A percentile compares a stretch with the other conserved stretches of the same genome.
These are phyloP conservation scores for Trichosanthes cucumerina DNA, from an alignment of 306 rosid genomes.

Conservation along the genomic window DNA sequence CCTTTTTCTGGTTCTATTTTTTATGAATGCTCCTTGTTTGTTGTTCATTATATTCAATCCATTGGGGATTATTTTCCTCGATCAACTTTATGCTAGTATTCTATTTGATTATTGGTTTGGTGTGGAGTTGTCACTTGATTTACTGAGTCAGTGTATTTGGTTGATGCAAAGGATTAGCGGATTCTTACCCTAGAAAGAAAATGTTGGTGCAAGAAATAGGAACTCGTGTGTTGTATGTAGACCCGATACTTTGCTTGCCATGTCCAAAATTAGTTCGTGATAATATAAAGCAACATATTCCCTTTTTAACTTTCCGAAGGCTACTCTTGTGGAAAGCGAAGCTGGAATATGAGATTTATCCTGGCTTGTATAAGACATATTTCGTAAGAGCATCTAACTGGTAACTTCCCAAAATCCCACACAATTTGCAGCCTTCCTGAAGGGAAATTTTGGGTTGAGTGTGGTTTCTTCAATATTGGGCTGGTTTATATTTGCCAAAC, in stretches of 20 bases:
- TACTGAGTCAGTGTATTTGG: neutral
- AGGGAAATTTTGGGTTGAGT: neutral
- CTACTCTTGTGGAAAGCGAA: neutral
- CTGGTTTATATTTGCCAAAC: neutral
- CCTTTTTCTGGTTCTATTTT: neutral
- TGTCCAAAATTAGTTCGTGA: neutral
- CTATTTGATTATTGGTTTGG: neutral
- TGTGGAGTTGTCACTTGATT: neutral
- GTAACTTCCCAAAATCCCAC: neutral
- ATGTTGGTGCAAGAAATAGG: neutral
- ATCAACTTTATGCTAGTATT: neutral
- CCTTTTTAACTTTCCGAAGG: neutral
- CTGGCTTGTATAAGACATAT: neutral
- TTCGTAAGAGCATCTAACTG: neutral
- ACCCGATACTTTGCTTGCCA: neutral
- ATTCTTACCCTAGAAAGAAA: neutral
- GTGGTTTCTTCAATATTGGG: neutral
- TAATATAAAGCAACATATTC: neutral
- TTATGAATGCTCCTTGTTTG: neutral
- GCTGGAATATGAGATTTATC: neutral
- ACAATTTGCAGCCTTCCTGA: neutral
- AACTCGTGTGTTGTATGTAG: neutral
- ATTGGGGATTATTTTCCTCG: neutral
- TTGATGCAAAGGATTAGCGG: neutral
- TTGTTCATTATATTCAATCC: neutral